phyloP scores from a whole-genome alignment of 768 basidiomycete species.

The Tulasnella sp. region DNA sequence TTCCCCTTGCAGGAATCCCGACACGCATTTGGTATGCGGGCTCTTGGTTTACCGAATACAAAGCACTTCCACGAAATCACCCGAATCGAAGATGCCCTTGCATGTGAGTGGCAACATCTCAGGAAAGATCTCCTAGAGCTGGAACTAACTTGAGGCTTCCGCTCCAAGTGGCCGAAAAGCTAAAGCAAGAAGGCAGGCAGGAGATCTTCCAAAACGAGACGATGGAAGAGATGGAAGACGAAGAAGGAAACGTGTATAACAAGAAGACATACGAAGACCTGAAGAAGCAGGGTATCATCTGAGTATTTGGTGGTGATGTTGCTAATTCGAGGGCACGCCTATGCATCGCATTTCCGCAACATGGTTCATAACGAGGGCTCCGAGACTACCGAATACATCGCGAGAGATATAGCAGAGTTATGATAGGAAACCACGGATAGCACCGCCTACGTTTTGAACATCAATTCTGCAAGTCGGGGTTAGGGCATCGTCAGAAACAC shows the following conservation, averaged over 20 bases:
- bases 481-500: background rate
- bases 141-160: background rate
- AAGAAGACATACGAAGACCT: slow-evolving; percentile 96
- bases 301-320: background rate
- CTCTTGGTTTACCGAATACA: slow-evolving; percentile 93
- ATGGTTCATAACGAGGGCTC: background rate
- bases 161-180: slow-evolving; percentile 82
- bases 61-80: slow-evolving; percentile 99
- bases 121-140: background rate
- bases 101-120: slow-evolving; percentile 56
- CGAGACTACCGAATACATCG: background rate
- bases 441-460: slow-evolving; percentile 84
- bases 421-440: slow-evolving; percentile 81
- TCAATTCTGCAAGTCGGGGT: slow-evolving; percentile 54
- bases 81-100: slow-evolving; percentile 91
- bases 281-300: slow-evolving; percentile 89
- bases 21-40: slow-evolving; percentile 97
- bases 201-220: slow-evolving; percentile 92
- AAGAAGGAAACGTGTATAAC: slow-evolving; percentile 98
- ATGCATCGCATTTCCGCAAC: background rate
- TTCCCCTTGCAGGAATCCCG: slow-evolving; percentile 66
- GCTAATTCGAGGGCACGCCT: background rate
- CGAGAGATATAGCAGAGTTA: slow-evolving; percentile 26
- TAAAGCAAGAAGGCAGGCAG: slow-evolving; percentile 93
- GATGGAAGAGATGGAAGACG: slow-evolving; percentile 97